Evolutionary conservation across 208 protist genomes (phyloP).

Genomic region (Leishmania major): DNA sequence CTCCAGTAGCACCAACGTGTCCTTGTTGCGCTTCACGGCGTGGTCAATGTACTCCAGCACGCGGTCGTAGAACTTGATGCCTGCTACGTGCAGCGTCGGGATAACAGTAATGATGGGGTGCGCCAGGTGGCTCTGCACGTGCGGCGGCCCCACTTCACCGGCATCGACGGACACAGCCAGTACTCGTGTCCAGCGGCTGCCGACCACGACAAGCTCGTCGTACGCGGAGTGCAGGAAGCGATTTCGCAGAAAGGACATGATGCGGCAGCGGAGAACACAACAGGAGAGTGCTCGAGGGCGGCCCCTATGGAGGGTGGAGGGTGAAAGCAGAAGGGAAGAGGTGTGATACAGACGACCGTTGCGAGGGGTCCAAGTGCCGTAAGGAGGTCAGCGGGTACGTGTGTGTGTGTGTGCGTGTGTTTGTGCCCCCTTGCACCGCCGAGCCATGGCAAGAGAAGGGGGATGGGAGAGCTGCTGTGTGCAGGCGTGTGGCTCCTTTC

Average conservation of each 20-base stretch:
- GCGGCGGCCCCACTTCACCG: conserved; percentile 30
- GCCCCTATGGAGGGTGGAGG: not conserved
- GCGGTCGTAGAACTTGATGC: conserved; percentile 82
- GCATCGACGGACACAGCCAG: conserved; percentile 42
- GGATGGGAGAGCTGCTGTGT: not conserved
- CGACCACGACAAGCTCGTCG: conserved; percentile 79
- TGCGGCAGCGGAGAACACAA: not conserved
- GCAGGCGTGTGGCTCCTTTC: not conserved
- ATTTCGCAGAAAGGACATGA: conserved; percentile 34
- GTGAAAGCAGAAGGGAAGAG: not conserved
- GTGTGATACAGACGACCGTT: not conserved
- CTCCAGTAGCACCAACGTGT: conserved; percentile 85
- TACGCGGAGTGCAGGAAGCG: conserved; percentile 52
- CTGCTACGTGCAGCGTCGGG: conserved; percentile 85
- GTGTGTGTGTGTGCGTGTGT: not conserved
- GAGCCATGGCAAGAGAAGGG: not conserved
- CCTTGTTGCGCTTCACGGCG: conserved; percentile 57
- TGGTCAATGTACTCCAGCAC: conserved; percentile 86
- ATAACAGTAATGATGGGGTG: conserved; percentile 80
- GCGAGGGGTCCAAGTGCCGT: not conserved
- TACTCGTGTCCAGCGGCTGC: conserved; percentile 84
- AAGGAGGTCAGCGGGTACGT: not conserved
- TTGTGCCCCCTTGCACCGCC: not conserved
- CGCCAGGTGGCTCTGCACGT: conserved; percentile 41
- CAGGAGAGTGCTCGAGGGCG: not conserved